A percentile compares a stretch with the other conserved stretches of the same genome.
These are phyloP conservation scores for Porcisia deanei DNA, from an alignment of 208 protist genomes.

Conservation along the genomic window DNA sequence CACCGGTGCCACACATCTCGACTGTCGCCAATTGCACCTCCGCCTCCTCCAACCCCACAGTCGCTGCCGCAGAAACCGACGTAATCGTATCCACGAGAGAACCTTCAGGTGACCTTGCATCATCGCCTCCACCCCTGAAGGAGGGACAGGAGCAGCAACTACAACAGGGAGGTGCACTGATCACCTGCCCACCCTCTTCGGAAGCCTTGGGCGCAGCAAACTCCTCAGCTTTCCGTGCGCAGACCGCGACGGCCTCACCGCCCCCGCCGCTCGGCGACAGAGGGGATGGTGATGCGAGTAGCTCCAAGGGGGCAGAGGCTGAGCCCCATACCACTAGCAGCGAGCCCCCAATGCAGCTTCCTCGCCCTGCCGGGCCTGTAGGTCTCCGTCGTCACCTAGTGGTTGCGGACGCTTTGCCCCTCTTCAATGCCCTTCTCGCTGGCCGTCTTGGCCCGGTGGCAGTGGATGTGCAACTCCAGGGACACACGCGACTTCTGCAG, in stretches of 20 bases:
- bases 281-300: background rate
- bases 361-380: background rate
- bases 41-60: background rate
- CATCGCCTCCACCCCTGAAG: background rate
- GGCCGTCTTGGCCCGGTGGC: constrained; percentile 60
- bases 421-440: constrained; percentile 44
- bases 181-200: background rate
- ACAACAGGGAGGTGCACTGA: background rate
- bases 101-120: background rate
- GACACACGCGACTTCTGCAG: constrained; percentile 33
- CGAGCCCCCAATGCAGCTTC: background rate
- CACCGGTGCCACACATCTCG: background rate
- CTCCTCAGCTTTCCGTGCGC: background rate
- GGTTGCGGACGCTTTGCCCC: constrained; percentile 46
- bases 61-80: background rate
- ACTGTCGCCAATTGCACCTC: background rate
- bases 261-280: background rate
- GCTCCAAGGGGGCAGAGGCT: background rate
- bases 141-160: background rate
- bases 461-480: constrained; percentile 64
- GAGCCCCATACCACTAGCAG: background rate
- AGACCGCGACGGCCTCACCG: background rate
- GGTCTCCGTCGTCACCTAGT: background rate
- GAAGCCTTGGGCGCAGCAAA: background rate
- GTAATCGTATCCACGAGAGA: background rate